phyloP scores from a whole-genome alignment of 257 asterid genomes.

The Petunia axillaris region DNA sequence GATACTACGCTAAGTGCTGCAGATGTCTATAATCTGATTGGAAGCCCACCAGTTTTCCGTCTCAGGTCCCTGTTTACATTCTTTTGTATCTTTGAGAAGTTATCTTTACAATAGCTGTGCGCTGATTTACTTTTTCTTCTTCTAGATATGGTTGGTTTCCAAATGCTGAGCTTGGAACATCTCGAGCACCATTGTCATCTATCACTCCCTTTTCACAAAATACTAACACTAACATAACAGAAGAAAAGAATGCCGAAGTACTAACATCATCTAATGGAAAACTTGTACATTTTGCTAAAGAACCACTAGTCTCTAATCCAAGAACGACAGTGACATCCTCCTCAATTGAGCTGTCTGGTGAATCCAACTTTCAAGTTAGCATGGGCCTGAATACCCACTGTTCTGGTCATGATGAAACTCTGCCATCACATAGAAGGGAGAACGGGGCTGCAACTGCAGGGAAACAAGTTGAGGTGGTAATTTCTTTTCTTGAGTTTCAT shows the following conservation, averaged over 20 bases:
- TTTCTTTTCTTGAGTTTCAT: conserved; percentile 24
- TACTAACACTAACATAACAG: conserved; percentile 32
- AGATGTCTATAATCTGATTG: conserved; percentile 70
- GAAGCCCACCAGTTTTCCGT: conserved; percentile 86
- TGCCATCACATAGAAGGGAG: conserved; percentile 39
- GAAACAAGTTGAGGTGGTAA: conserved; percentile 60
- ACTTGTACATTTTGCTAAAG: conserved; percentile 33
- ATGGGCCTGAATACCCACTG: conserved; percentile 38
- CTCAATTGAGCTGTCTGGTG: conserved; percentile 37
- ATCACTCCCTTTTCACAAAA: conserved; percentile 38
- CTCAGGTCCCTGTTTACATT: conserved; percentile 60
- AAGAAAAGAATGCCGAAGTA: conserved; percentile 40
- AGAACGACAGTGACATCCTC: conserved; percentile 37
- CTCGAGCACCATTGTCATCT: conserved; percentile 49
- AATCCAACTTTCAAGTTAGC: conserved; percentile 37
- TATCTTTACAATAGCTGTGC: not conserved
- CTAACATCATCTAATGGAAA: conserved; percentile 32
- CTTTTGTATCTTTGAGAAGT: not conserved
- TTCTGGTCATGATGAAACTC: conserved; percentile 36
- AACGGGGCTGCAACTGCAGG: conserved; percentile 36
- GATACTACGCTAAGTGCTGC: conserved; percentile 83
- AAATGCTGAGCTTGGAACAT: conserved; percentile 54
- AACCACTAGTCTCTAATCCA: conserved; percentile 38
- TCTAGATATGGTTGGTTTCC: conserved; percentile 95
- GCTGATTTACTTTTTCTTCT: conserved; percentile 33